Conservation (phyloP, 1,284 basidiomycete species). For the Ceratobasidium sp. region DNA sequence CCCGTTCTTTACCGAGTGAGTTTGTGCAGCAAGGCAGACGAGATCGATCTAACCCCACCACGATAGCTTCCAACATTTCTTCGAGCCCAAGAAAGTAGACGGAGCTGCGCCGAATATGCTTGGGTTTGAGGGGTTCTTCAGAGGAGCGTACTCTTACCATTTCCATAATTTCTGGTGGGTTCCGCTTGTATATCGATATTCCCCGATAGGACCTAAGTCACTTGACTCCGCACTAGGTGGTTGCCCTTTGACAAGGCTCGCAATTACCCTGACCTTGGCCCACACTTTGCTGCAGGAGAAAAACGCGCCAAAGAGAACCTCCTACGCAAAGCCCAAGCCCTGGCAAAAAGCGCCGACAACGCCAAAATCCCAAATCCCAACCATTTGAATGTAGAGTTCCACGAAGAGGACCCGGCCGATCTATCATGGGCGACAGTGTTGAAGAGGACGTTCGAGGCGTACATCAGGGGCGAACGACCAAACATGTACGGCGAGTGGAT, state of each 20-base stretch:
- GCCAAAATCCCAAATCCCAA: constrained; percentile 47
- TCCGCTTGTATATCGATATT: not conserved
- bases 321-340: constrained; percentile 52
- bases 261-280: constrained; percentile 92
- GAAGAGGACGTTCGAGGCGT: constrained; percentile 92
- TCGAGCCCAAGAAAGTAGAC: constrained; percentile 75
- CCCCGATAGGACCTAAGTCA: constrained; percentile 8
- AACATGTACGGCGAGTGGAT: constrained; percentile 92
- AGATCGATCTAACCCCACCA: not conserved
- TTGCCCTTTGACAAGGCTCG: constrained; percentile 87
- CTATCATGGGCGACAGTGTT: constrained; percentile 90
- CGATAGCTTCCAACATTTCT: constrained; percentile 78
- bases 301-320: constrained; percentile 58
- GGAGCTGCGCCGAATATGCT: constrained; percentile 78
- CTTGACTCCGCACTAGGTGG: constrained; percentile 70
- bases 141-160: constrained; percentile 86
- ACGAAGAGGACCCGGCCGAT: constrained; percentile 67
- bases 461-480: constrained; percentile 84
- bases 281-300: constrained; percentile 79
- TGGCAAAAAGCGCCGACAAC: constrained; percentile 39
- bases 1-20: constrained; percentile 82
- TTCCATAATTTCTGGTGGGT: constrained; percentile 84
- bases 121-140: constrained; percentile 88
- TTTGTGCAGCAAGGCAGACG: constrained; percentile 42
- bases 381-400: constrained; percentile 5